Percentiles rank a stretch among this genome's conserved stretches.
phyloP scores from a whole-genome alignment of 208 protist genomes.

The Angomonas deanei region DNA sequence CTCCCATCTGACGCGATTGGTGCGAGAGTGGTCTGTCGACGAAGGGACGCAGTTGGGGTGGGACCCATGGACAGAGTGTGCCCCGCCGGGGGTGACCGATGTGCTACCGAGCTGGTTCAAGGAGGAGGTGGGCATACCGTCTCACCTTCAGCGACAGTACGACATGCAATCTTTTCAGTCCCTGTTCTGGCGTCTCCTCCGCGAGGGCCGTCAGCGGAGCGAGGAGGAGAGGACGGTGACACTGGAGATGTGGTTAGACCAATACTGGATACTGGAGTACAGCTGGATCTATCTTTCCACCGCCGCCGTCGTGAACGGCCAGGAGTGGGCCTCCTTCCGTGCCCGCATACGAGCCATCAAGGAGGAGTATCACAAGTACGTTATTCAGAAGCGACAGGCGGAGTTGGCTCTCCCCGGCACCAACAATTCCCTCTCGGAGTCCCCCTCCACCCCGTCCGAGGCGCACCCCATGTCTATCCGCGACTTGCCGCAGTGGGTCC shows the following conservation, averaged over 20 bases:
- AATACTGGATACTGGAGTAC: constrained; percentile 57
- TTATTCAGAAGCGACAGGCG: constrained; percentile 4
- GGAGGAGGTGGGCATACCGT: neutral
- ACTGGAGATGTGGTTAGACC: constrained; percentile 33
- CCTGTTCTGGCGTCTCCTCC: neutral
- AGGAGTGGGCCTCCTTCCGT: constrained; percentile 11
- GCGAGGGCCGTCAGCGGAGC: neutral
- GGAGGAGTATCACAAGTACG: constrained; percentile 12
- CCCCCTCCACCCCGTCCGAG: neutral
- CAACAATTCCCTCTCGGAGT: neutral
- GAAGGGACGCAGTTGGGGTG: neutral
- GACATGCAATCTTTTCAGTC: neutral
- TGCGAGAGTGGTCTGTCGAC: neutral
- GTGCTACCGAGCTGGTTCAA: neutral
- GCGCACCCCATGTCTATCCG: neutral
- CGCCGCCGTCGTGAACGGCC: constrained; percentile 25
- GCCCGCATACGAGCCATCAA: constrained; percentile 7
- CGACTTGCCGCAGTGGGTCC: neutral
- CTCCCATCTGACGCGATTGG: neutral
- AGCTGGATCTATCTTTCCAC: constrained; percentile 25
- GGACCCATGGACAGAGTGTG: constrained; percentile 1
- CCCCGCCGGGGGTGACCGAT: neutral
- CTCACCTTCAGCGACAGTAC: neutral
- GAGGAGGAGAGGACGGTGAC: neutral
- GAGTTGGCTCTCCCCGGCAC: neutral